Base-by-base conservation (phyloP, 257 asterid genomes). In the Solanum lycopersicoides region DNA sequence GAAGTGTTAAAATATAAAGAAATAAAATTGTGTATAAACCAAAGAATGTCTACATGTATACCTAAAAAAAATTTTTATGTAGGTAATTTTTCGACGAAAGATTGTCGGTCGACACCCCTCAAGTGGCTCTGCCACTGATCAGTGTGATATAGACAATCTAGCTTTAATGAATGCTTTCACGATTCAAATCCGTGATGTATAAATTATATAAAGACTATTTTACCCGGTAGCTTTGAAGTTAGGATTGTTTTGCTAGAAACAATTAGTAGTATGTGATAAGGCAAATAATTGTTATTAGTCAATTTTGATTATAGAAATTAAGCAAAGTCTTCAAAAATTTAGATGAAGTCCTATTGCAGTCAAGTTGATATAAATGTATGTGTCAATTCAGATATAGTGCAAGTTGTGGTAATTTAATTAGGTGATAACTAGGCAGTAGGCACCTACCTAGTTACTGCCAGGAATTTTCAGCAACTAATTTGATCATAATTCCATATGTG, bases 161-260 rank as follows among this genome's bases (percentile, higher is more conserved):
- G 3, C 3, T 23, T 66, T 28, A 66, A 1, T 6, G 74, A 5
- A 0, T 25, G 0, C 1, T 12, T 66, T 0, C 73, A 3, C 4
- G 0, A 0, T 12, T n/a, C 0, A 3, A 66, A 66, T 11, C 3
- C 18, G 2, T 25, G 9, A 66, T 5, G 2, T 3, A 28, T 66
- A 12, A 0, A 0, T 28, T 13, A 25, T 2, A 66, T 28, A 12
- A 28, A 66, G 5, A 28, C 1, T 12, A 53, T 6, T 53, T 53
- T 18, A 53, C 63, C 4, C 4, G 2, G 16, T 53, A 18, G n/a
- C 11, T 53, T 18, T 53, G 63, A 53, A 53, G 10, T 53, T 16
- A 18, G n/a, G n/a, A 53, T 18, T 53, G 63, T 3, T 53, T 53
- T 53, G n/a, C 63, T 53, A 6, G n/a, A 18, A 53, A 53, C 63